Base-by-base conservation (phyloP, 148 eudicot genomes). In the Talinum fruticosum region DNA sequence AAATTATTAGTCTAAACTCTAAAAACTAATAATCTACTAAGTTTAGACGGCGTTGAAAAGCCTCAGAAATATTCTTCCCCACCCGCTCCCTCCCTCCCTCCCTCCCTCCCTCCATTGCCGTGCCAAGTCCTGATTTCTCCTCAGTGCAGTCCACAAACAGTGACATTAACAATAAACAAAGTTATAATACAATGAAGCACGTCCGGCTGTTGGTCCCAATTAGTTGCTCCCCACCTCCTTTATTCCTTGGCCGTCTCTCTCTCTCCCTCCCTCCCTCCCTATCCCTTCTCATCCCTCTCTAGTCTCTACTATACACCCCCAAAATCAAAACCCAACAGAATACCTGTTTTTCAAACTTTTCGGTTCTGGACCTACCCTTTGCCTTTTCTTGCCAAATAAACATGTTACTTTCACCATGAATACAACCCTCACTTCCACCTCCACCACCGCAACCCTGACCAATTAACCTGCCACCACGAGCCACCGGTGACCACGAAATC, bases 161-260 rank as follows among this genome's bases (percentile, higher is more conserved):
- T 0, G 61, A 70, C 59, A 71, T 68, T 71, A 78, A 76, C 76
- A 62, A 69, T 81, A 35, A 68, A 75, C 38, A 74, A 51, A 47
- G 30, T 19, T 69, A n/a, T 36, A 16, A 41, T 81, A 87, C 86
- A 86, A 70, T 74, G 82, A 19, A 10, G 89, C 92, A 88, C 90
- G 93, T 86, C 33, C 71, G 37, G 37, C 3, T 34, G 10, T 29
- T 65, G 37, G 30, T 72, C 49, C 79, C 75, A 62, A 79, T 66
- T 83, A 84, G 85, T 86, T 79, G 86, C 85, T 72, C 49, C 85
- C 93, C 84, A 87, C 89, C 44, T 86, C 86, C 80, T 78, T 35
- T 54, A 7, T 61, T 26, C 66, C 32, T 26, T 26, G 13, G 66
- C 66, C 66, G 30, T 35, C 79, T 81, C 34, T 83, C 73, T 30